Conservation (phyloP, 176 grass and related monocot genomes). For the Avena sativa region DNA sequence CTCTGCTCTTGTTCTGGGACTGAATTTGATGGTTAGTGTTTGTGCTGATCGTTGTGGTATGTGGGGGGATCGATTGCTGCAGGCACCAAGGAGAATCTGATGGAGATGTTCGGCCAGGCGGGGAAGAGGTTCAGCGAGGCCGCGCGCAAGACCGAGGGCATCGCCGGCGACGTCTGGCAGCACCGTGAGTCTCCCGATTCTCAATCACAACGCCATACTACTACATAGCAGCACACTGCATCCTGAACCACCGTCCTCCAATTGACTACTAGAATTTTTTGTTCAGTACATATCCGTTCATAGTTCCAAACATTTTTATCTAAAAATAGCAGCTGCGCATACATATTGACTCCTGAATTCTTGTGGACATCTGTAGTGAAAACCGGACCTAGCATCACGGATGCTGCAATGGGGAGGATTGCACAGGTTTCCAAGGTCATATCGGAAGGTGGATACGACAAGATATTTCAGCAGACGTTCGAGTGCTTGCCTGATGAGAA, state of each 20-base stretch:
- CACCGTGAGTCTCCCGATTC: slow-evolving; percentile 42
- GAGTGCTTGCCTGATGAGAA: slow-evolving; percentile 56
- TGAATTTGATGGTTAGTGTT: not conserved
- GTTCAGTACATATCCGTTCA: too few relatives aligned
- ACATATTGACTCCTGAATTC: not conserved
- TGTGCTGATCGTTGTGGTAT: not conserved
- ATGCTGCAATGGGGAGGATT: slow-evolving; percentile 58
- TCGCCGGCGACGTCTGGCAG: slow-evolving; percentile 68
- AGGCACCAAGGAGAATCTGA: slow-evolving; percentile 51
- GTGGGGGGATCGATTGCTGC: not conserved
- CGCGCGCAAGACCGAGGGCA: slow-evolving; percentile 62
- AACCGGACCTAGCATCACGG: slow-evolving; percentile 54
- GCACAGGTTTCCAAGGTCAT: slow-evolving; percentile 59
- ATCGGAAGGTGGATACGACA: slow-evolving; percentile 65
- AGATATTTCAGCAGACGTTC: slow-evolving; percentile 59
- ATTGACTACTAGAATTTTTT: too few relatives aligned
- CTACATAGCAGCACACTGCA: not conserved
- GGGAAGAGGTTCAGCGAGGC: slow-evolving; percentile 61
- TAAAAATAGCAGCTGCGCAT: not conserved
- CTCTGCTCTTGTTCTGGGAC: not conserved
- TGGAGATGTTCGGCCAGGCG: slow-evolving; percentile 49
- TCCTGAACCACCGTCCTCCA: not conserved
- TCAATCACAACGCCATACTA: not conserved
- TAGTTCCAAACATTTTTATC: not conserved
- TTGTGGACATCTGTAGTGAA: slow-evolving; percentile 44